Evolutionary conservation across 805 yeast species (phyloP).

Genomic region (Myxozyma neotropica): DNA sequence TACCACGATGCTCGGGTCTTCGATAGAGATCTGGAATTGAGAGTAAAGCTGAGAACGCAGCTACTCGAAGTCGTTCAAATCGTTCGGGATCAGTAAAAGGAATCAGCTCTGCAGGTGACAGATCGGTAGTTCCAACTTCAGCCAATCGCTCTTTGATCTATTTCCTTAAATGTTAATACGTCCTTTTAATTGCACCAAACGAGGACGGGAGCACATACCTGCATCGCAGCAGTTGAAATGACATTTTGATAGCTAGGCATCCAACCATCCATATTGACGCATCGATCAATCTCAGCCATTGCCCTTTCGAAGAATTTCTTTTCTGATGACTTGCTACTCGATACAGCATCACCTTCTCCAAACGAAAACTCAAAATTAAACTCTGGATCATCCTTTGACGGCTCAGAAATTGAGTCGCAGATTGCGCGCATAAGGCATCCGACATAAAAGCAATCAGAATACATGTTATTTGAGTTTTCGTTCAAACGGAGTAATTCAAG

Average conservation of each 20-base stretch:
- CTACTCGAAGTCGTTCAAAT: slow-evolving; percentile 57
- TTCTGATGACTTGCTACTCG: slow-evolving; percentile 4
- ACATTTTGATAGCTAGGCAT: slow-evolving; percentile 68
- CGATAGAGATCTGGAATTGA: slow-evolving; percentile 71
- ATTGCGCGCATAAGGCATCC: slow-evolving; percentile 59
- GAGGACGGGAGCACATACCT: slow-evolving; percentile 7
- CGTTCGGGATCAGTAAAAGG: slow-evolving; percentile 54
- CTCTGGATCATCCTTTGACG: slow-evolving; percentile 2
- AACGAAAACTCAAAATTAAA: slow-evolving; percentile 26
- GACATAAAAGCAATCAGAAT: slow-evolving; percentile 71
- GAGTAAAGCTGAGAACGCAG: slow-evolving; percentile 71
- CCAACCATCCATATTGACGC: slow-evolving; percentile 82
- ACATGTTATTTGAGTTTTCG: slow-evolving; percentile 79
- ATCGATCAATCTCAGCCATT: slow-evolving; percentile 68
- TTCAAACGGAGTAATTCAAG: slow-evolving; percentile 76
- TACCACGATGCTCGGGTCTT: slow-evolving; percentile 47
- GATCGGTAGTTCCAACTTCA: slow-evolving; percentile 53
- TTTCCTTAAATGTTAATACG: not conserved
- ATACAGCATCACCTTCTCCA: slow-evolving; percentile 16
- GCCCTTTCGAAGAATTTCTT: slow-evolving; percentile 51
- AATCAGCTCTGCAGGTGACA: slow-evolving; percentile 59
- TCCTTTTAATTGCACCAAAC: not conserved
- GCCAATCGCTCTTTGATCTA: slow-evolving; percentile 63
- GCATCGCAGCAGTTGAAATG: slow-evolving; percentile 58
- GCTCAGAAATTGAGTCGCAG: slow-evolving; percentile 44